Evolutionary conservation across 805 yeast species (phyloP).

Genomic region (Candida schatavii): DNA sequence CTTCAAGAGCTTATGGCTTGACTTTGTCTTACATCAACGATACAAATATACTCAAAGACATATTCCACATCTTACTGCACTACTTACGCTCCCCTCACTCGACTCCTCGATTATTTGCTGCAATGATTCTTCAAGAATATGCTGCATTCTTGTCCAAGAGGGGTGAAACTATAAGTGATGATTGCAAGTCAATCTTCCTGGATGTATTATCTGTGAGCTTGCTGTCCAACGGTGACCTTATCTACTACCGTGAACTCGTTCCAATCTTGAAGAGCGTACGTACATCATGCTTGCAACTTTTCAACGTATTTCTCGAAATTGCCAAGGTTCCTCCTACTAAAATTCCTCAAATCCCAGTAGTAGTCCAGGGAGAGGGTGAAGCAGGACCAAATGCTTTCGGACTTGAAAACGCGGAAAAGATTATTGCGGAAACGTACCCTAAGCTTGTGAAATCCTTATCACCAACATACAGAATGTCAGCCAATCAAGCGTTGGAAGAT

Average conservation of each 20-base stretch:
- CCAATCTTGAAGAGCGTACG: constrained; percentile 84
- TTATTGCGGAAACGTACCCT: constrained; percentile 61
- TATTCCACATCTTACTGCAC: constrained; percentile 35
- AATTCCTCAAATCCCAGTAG: constrained; percentile 79
- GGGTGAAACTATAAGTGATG: constrained; percentile 13
- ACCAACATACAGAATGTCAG: constrained; percentile 66
- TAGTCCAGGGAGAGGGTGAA: constrained; percentile 90
- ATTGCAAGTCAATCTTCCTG: constrained; percentile 20
- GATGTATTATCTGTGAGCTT: constrained; percentile 16
- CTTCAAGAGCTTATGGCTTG: constrained; percentile 73
- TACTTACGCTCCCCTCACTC: constrained; percentile 64
- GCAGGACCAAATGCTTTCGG: constrained; percentile 95
- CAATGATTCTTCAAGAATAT: constrained; percentile 71
- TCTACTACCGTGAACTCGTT: constrained; percentile 76
- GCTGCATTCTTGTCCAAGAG: constrained; percentile 32
- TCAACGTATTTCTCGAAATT: constrained; percentile 70
- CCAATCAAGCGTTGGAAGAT: constrained; percentile 73
- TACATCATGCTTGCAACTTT: constrained; percentile 80
- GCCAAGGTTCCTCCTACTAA: constrained; percentile 71
- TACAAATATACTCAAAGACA: constrained; percentile 33
- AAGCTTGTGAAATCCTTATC: constrained; percentile 60
- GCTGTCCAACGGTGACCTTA: constrained; percentile 42
- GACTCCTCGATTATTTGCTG: constrained; percentile 72
- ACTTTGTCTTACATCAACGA: constrained; percentile 48
- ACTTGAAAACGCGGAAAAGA: constrained; percentile 69